A percentile compares a stretch with the other conserved stretches of the same genome.
phyloP scores from a whole-genome alignment of 441 rosid genomes.

The Macaranga tanarius region DNA sequence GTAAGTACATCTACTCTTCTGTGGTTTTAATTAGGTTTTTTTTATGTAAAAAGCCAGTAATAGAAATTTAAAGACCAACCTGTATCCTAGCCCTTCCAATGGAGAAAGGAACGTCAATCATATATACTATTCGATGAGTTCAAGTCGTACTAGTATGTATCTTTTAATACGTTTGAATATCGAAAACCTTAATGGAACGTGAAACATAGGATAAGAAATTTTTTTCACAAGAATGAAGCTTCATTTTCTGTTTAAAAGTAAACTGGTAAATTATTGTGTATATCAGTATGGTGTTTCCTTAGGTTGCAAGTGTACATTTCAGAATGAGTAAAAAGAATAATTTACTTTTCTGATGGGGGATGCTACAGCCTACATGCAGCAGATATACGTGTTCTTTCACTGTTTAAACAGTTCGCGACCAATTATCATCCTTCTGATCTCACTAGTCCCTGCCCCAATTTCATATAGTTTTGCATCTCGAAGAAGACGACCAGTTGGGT shows the following conservation, averaged over 20 bases:
- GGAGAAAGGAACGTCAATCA: no score
- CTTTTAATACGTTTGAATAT: no score
- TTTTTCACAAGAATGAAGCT: not conserved
- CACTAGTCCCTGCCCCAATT: slow-evolving; percentile 96
- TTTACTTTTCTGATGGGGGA: not conserved
- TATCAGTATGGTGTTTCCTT: not conserved
- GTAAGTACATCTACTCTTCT: no score
- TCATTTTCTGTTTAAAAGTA: not conserved
- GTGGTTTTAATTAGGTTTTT: no score
- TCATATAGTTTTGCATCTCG: slow-evolving; percentile 95
- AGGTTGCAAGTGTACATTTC: slow-evolving; percentile 10
- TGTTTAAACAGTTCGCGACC: slow-evolving; percentile 88
- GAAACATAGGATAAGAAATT: not conserved
- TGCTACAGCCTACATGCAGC: not conserved
- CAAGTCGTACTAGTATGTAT: no score
- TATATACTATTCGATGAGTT: no score
- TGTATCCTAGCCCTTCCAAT: no score
- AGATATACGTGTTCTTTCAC: slow-evolving; percentile 18
- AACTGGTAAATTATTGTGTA: not conserved
- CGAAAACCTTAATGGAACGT: no score
- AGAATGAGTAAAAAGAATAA: not conserved
- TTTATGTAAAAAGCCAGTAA: no score
- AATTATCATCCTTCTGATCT: slow-evolving; percentile 85
- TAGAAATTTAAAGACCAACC: no score
- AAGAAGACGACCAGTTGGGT: slow-evolving; percentile 81